Percentiles rank a stretch among this genome's conserved stretches.
Evolutionary conservation across 495 filamentous ascomycete species (phyloP).

Genomic region (Pyronema omphalodes): DNA sequence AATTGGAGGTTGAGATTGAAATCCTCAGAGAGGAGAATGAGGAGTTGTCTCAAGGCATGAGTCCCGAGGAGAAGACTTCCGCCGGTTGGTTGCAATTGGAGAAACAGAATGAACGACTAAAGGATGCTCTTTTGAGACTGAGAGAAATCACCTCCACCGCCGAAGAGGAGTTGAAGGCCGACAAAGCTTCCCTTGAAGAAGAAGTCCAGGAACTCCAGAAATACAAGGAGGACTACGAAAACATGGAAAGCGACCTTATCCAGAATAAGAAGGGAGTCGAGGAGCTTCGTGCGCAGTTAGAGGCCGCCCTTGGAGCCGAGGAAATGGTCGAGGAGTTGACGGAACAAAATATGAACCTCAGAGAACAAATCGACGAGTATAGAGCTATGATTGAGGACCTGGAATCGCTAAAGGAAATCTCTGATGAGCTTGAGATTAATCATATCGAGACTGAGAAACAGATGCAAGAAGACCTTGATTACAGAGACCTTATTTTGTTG

Average conservation of each 20-base stretch:
- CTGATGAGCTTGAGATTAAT: slow-evolving; percentile 84
- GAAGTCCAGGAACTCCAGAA: slow-evolving; percentile 54
- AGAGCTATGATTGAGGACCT: slow-evolving; percentile 65
- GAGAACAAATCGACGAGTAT: slow-evolving; percentile 67
- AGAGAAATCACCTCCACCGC: slow-evolving; percentile 74
- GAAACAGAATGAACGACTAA: slow-evolving; percentile 68
- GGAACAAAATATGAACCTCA: slow-evolving; percentile 62
- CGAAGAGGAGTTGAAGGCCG: slow-evolving; percentile 56
- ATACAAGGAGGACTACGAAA: slow-evolving; percentile 52
- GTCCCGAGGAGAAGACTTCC: slow-evolving; percentile 66
- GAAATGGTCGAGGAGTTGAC: slow-evolving; percentile 85
- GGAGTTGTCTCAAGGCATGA: slow-evolving; percentile 66
- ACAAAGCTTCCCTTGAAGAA: slow-evolving; percentile 60
- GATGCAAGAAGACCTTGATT: slow-evolving; percentile 80
- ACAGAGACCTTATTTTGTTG: slow-evolving; percentile 53
- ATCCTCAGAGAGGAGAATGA: slow-evolving; percentile 73
- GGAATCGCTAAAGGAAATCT: slow-evolving; percentile 72
- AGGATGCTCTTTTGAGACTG: slow-evolving; percentile 65
- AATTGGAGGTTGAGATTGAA: slow-evolving; percentile 73
- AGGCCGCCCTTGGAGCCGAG: slow-evolving; percentile 70
- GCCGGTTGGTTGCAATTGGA: slow-evolving; percentile 86
- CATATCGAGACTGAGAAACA: slow-evolving; percentile 85
- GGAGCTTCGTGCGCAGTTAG: slow-evolving; percentile 77
- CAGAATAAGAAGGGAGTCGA: slow-evolving; percentile 60
- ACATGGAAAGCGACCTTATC: slow-evolving; percentile 50